Evolutionary conservation across 345 rosid genomes (phyloP).

Genomic region (Passiflora organensis): DNA sequence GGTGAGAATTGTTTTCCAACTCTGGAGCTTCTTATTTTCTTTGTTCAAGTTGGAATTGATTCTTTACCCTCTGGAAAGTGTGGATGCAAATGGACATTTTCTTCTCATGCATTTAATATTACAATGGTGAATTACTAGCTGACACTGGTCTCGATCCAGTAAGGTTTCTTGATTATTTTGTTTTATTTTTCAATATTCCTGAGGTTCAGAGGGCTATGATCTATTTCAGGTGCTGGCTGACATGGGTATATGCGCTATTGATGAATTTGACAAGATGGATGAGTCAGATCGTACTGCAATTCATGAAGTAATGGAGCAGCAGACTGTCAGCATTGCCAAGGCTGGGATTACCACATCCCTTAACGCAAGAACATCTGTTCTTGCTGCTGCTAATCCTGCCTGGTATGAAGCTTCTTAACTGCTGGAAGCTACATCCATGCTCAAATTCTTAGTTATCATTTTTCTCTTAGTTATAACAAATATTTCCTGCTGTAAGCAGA

Average conservation of each 20-base stretch:
- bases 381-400: conserved; percentile 99
- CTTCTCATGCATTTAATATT: too few species aligned
- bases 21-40: not conserved
- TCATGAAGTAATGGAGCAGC: conserved; percentile 99
- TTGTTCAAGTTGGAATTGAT: not conserved
- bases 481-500: not conserved
- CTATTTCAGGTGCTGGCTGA: conserved; percentile 86
- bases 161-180: not conserved
- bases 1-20: conserved; percentile 42
- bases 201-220: conserved; percentile 10
- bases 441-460: too few species aligned
- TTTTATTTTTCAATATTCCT: conserved; percentile 9
- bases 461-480: too few species aligned
- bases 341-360: conserved; percentile 97
- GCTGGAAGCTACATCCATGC: too few species aligned
- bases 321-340: conserved; percentile 98
- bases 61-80: not conserved
- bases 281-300: conserved; percentile 97
- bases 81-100: too few species aligned
- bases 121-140: not conserved
- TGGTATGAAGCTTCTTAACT: conserved; percentile 48
- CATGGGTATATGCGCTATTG: conserved; percentile 99
- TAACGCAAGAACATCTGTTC: conserved; percentile 95
- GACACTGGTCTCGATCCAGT: not conserved
- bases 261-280: conserved; percentile 99